Evolutionary conservation across 2,329 filamentous ascomycete genomes (phyloP).

Genomic region (Phyllosticta citriasiana): DNA sequence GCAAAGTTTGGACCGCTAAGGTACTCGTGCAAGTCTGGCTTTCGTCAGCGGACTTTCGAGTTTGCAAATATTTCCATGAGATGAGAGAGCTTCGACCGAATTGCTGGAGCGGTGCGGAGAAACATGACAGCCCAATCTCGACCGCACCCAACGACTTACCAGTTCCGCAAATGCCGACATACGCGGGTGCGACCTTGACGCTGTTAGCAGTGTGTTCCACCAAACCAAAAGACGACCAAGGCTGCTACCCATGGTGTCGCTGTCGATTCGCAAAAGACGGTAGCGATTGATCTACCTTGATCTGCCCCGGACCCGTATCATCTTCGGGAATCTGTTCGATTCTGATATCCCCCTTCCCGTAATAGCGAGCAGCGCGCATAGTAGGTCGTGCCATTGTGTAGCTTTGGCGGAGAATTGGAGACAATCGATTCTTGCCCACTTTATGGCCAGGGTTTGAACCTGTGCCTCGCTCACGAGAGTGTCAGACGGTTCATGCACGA

Average conservation of each 20-base stretch:
- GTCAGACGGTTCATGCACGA: neutral
- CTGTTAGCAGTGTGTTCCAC: neutral
- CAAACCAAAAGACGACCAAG: neutral
- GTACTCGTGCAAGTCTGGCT: slow-evolving; percentile 42
- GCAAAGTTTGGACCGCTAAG: slow-evolving; percentile 39
- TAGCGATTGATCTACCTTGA: slow-evolving; percentile 26
- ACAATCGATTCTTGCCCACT: neutral
- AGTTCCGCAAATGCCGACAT: slow-evolving; percentile 44
- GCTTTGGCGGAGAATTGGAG: neutral
- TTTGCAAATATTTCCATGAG: neutral
- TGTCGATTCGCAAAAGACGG: neutral
- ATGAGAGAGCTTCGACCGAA: slow-evolving; percentile 12
- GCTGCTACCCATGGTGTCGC: neutral
- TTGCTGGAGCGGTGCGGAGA: neutral
- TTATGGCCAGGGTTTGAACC: neutral
- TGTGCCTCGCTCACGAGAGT: neutral
- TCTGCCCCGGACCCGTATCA: slow-evolving; percentile 39
- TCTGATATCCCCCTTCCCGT: slow-evolving; percentile 46
- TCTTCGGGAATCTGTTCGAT: slow-evolving; percentile 43
- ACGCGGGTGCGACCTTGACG: slow-evolving; percentile 26
- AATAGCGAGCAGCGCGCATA: slow-evolving; percentile 47
- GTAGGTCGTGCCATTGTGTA: neutral
- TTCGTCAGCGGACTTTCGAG: slow-evolving; percentile 12
- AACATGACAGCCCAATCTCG: neutral
- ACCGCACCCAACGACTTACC: neutral